Percentiles rank a stretch among this genome's conserved stretches.
These are phyloP conservation scores for Saccharum spontaneum DNA, from an alignment of 176 grass and related monocot genomes.

Conservation along the genomic window DNA sequence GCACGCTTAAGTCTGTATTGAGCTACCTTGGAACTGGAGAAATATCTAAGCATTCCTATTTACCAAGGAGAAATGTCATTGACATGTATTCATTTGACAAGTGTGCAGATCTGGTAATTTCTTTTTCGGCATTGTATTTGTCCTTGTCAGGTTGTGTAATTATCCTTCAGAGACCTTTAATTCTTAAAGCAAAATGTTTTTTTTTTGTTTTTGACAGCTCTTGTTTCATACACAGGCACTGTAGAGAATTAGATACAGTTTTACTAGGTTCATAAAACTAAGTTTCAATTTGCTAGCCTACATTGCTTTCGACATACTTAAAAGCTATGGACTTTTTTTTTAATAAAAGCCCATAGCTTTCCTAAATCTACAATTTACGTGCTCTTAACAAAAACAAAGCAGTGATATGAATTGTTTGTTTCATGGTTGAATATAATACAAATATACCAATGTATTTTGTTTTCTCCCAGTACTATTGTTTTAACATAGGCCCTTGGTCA, in stretches of 20 bases:
- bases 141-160: background rate
- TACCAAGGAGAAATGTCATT: slow-evolving; percentile 47
- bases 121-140: background rate
- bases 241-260: background rate
- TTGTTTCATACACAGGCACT: background rate
- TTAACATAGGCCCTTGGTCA: background rate
- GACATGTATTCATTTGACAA: slow-evolving; percentile 50
- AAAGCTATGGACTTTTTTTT: background rate
- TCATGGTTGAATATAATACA: background rate
- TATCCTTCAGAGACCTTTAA: background rate
- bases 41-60: slow-evolving; percentile 56
- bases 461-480: background rate
- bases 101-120: slow-evolving; percentile 51
- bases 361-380: background rate
- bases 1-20: slow-evolving; percentile 50
- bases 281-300: background rate
- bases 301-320: background rate
- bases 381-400: background rate
- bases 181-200: background rate
- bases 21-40: slow-evolving; percentile 50
- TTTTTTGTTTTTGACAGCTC: background rate
- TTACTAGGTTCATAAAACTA: background rate
- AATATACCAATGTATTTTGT: background rate
- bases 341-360: background rate
- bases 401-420: background rate